Percentiles rank a stretch among this genome's conserved stretches.
Evolutionary conservation across 768 basidiomycete species (phyloP).

Genomic region (Kwoniella heveanensis): DNA sequence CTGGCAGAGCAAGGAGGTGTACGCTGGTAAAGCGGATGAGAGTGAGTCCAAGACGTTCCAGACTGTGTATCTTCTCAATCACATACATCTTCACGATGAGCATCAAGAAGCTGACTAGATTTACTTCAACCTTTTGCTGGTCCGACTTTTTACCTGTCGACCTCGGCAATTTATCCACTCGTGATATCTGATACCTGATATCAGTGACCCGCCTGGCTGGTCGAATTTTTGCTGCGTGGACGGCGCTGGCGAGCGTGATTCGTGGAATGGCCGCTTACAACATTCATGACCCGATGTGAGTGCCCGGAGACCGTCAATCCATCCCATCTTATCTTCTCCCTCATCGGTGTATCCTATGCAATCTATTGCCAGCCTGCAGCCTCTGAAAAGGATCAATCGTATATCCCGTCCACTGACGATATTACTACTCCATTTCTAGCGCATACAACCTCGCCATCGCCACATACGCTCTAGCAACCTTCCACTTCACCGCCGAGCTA

Average conservation of each 20-base stretch:
- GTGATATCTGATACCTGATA: not conserved
- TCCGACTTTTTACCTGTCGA: too few species aligned
- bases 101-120: too few species aligned
- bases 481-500: constrained; percentile 83
- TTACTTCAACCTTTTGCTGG: too few species aligned
- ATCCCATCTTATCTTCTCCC: too few species aligned
- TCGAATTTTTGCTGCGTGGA: constrained; percentile 90
- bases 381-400: too few species aligned
- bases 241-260: constrained; percentile 77
- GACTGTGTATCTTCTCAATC: too few species aligned
- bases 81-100: too few species aligned
- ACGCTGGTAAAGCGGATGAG: constrained; percentile 60
- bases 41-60: constrained; percentile 52
- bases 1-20: constrained; percentile 75
- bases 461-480: constrained; percentile 86
- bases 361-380: too few species aligned
- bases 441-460: constrained; percentile 85
- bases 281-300: constrained; percentile 77
- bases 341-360: too few species aligned
- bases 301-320: too few species aligned
- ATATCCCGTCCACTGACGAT: too few species aligned
- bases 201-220: constrained; percentile 84
- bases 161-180: not conserved
- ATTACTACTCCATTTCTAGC: constrained; percentile 59
- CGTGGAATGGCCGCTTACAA: constrained; percentile 87